Evolutionary conservation across 208 protist genomes (phyloP).

Genomic region (Angomonas deanei): DNA sequence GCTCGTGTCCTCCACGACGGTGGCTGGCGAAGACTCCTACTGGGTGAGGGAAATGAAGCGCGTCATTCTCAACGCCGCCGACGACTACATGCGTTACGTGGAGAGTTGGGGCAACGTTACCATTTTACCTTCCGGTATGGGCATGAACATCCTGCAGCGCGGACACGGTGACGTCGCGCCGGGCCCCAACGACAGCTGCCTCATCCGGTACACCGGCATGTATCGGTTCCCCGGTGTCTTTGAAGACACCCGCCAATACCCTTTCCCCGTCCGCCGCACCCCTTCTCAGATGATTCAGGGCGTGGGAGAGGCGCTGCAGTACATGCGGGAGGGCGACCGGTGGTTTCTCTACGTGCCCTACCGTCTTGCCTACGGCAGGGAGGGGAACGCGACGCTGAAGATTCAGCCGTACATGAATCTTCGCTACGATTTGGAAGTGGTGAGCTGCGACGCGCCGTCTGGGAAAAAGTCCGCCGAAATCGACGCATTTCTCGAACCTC

Average conservation of each 20-base stretch:
- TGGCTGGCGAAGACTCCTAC: conserved; percentile 11
- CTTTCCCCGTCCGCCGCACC: conserved; percentile 46
- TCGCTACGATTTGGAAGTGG: conserved; percentile 59
- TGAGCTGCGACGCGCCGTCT: conserved; percentile 31
- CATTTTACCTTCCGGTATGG: conserved; percentile 67
- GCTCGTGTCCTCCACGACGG: background rate
- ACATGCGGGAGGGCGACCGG: conserved; percentile 83
- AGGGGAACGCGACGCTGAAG: conserved; percentile 22
- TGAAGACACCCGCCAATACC: conserved; percentile 43
- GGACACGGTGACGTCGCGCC: conserved; percentile 51
- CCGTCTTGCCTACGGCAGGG: conserved; percentile 59
- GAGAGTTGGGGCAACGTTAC: conserved; percentile 28
- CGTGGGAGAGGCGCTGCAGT: conserved; percentile 69
- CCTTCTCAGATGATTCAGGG: conserved; percentile 48
- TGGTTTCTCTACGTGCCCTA: conserved; percentile 74
- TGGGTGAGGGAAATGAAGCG: conserved; percentile 39
- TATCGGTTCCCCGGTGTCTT: conserved; percentile 45
- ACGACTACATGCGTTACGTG: conserved; percentile 44
- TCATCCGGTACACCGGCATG: conserved; percentile 62
- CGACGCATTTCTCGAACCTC: conserved; percentile 38
- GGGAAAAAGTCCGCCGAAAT: conserved; percentile 52
- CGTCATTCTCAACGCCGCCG: conserved; percentile 31
- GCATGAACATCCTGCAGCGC: conserved; percentile 41
- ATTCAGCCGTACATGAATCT: conserved; percentile 48
- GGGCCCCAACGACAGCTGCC: conserved; percentile 40